Percentiles rank a stretch among this genome's conserved stretches.
Evolutionary conservation across 495 filamentous ascomycete genomes (phyloP).

Genomic region (Penicillium daleae): DNA sequence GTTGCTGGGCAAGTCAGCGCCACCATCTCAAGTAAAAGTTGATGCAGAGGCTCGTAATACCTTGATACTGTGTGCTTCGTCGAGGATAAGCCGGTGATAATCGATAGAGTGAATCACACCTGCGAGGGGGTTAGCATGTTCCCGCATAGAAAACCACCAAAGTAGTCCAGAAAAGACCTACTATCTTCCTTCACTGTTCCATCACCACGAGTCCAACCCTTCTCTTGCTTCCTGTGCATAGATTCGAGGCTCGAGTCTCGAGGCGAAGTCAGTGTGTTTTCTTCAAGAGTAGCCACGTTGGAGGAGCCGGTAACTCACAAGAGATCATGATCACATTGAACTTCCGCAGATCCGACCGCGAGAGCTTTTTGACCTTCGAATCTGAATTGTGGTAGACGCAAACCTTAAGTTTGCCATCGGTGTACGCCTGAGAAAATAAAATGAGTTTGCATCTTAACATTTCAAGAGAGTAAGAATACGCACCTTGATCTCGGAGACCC

Average conservation of each 20-base stretch:
- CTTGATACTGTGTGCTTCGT: conserved; percentile 97
- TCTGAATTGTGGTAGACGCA: conserved; percentile 89
- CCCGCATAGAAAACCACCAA: conserved; percentile 3
- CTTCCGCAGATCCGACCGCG: conserved; percentile 70
- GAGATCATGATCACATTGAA: conserved; percentile 97
- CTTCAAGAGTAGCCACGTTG: background rate
- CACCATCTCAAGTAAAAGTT: background rate
- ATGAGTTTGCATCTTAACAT: conserved; percentile 1
- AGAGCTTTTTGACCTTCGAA: conserved; percentile 73
- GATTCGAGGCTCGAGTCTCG: conserved; percentile 85
- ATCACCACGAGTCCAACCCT: conserved; percentile 82
- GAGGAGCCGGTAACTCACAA: conserved; percentile 41
- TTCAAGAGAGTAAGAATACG: conserved; percentile 5
- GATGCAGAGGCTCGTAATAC: conserved; percentile 28
- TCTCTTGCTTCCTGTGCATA: conserved; percentile 87
- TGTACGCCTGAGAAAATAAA: conserved; percentile 62
- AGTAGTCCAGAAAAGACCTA: conserved; percentile 23
- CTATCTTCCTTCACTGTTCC: conserved; percentile 80
- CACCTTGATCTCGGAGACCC: conserved; percentile 85
- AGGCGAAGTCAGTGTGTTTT: conserved; percentile 21
- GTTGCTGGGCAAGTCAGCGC: conserved; percentile 53
- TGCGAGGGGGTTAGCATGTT: conserved; percentile 16
- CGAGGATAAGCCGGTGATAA: conserved; percentile 90
- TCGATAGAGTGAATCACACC: conserved; percentile 77
- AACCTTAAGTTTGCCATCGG: conserved; percentile 84